Evolutionary conservation across 352 stramenopile species (phyloP), one percentile per base, ranked within the genome.

Genomic region (Vaucheria bursata): DNA sequence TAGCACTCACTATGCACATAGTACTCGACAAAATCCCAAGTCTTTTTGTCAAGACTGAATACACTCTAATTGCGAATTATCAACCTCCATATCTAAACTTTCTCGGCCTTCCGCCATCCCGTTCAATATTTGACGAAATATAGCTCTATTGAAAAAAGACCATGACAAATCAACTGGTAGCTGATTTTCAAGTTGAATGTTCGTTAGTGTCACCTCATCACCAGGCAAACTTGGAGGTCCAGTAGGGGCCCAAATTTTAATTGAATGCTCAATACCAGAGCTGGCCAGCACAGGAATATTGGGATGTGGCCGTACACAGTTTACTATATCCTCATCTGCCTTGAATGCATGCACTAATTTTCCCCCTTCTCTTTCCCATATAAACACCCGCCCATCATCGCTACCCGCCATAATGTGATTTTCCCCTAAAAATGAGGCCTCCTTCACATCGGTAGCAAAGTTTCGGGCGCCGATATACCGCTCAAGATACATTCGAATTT

Each of bases 371-470:
- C 91, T 91, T 75, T 94, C 81, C 90, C 90, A 95, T 69, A 95
- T 87, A 69, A 91, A 89, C 32, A 91, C 88, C 32, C 77, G 72
- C 0, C 90, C 90, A 52, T 94, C 90, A 65, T 95, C 90, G 38
- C 89, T 94, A 1, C 90, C 90, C 1, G 89, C 89, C 33, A 94
- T 89, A 45, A 95, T 89, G 59, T 90, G 92, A 49, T 93, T 91
- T n/a, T 85, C 85, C 0, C 90, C 90, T 45, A 95, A 91, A 72
- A 94, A 95, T 0, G 85, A 85, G 0, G 90, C 90, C 78, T 95
- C 90, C 78, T 95, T 95, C 79, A 95, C 94, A 39, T 94, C 90
- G 0, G 90, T 95, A 81, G 93, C 87, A 25, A 90, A 81, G 75
- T 95, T 95, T 84, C 88, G 91, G 70, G 92, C 92, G 1, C 90